A percentile compares a stretch with the other conserved stretches of the same genome.
Evolutionary conservation across 371 early-diverging fungal genomes (phyloP).

Genomic region (Mucor ambiguus): DNA sequence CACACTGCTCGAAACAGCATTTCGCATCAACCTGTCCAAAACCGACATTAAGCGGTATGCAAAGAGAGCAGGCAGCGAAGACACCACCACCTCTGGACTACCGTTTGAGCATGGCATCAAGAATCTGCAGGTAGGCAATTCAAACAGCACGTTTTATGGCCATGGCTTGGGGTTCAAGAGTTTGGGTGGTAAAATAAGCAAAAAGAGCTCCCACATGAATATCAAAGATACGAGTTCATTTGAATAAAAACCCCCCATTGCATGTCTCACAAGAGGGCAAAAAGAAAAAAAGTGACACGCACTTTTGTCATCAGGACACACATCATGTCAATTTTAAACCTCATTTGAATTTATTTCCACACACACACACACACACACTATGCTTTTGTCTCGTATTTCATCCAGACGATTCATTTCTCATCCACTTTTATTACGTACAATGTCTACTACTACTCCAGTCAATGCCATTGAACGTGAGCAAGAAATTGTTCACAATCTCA

Average conservation of each 20-base stretch:
- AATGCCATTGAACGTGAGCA: constrained; percentile 19
- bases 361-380: background rate
- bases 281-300: background rate
- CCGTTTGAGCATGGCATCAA: constrained; percentile 49
- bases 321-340: background rate
- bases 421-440: background rate
- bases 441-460: background rate
- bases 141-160: constrained; percentile 11
- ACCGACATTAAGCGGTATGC: constrained; percentile 50
- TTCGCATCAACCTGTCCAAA: constrained; percentile 66
- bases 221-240: constrained; percentile 1
- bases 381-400: constrained; percentile 5
- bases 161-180: constrained; percentile 18
- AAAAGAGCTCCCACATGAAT: constrained; percentile 16
- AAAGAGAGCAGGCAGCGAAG: constrained; percentile 42
- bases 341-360: background rate
- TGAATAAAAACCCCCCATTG: constrained; percentile 9
- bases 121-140: constrained; percentile 42
- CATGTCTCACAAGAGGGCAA: background rate
- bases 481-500: constrained; percentile 19
- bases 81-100: constrained; percentile 38
- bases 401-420: background rate
- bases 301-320: background rate
- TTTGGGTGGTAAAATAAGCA: constrained; percentile 18
- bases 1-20: constrained; percentile 66